These are phyloP conservation scores for Aurinia saxatilis DNA, from an alignment of 345 rosid species.

Conservation along the genomic window DNA sequence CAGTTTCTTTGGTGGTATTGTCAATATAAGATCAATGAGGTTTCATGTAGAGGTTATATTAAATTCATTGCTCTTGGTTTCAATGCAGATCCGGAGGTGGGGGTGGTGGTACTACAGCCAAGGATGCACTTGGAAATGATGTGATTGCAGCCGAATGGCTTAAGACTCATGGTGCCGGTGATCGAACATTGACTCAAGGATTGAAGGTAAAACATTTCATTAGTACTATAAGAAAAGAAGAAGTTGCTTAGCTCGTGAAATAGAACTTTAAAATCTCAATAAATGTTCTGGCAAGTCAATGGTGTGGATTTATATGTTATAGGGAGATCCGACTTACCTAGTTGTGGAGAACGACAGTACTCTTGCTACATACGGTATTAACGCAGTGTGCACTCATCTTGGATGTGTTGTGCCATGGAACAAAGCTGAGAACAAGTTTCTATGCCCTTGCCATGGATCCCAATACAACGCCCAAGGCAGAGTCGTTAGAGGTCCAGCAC, in stretches of 20 bases:
- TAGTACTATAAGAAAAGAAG: neutral
- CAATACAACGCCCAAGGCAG: constrained; percentile 93
- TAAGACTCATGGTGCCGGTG: constrained; percentile 79
- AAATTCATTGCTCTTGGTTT: neutral
- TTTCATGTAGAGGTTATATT: neutral
- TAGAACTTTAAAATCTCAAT: neutral
- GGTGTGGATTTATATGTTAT: neutral
- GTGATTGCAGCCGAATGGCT: constrained; percentile 68
- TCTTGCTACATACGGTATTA: constrained; percentile 75
- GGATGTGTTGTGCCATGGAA: constrained; percentile 96
- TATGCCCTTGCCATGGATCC: constrained; percentile 98
- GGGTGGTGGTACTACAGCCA: constrained; percentile 72
- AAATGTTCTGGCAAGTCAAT: neutral
- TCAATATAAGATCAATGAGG: no score
- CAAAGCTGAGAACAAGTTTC: constrained; percentile 82
- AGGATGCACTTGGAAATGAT: constrained; percentile 89
- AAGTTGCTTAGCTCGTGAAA: neutral
- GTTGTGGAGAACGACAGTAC: constrained; percentile 86
- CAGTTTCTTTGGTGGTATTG: neutral
- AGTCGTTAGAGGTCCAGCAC: constrained; percentile 98
- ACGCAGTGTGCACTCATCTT: constrained; percentile 88
- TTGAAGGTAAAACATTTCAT: constrained; percentile 46
- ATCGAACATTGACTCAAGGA: constrained; percentile 82
- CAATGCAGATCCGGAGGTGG: constrained; percentile 44
- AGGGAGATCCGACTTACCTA: constrained; percentile 98